phyloP scores from a whole-genome alignment of 2,329 filamentous ascomycete species.

The Phoma herbarum region DNA sequence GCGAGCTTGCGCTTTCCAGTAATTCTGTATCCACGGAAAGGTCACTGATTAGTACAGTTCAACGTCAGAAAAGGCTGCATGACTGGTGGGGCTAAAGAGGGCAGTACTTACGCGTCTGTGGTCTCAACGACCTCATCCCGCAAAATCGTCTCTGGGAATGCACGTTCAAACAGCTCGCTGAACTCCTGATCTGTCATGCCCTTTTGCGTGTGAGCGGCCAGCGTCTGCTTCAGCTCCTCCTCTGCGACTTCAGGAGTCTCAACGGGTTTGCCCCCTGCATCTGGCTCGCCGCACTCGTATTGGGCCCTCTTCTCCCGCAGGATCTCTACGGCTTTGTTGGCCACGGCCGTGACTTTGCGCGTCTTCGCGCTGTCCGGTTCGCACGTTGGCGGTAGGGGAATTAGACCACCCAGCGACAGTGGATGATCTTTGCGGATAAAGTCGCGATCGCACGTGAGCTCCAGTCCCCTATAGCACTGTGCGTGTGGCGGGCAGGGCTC shows the following conservation, averaged over 20 bases:
- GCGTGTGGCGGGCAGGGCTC: conserved; percentile 92
- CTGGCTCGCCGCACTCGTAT: conserved; percentile 85
- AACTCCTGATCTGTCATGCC: conserved; percentile 89
- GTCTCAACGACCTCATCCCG: conserved; percentile 68
- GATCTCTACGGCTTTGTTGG: conserved; percentile 86
- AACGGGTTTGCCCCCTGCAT: conserved; percentile 67
- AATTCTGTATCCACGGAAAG: conserved; percentile 76
- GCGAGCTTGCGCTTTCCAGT: conserved; percentile 72
- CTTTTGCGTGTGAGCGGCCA: conserved; percentile 79
- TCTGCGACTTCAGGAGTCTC: conserved; percentile 72
- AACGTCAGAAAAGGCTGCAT: conserved; percentile 39
- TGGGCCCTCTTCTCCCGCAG: conserved; percentile 85
- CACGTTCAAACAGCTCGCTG: conserved; percentile 82
- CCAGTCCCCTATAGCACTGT: conserved; percentile 81
- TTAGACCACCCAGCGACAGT: conserved; percentile 77
- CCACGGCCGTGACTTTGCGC: conserved; percentile 83
- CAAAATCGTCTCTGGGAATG: conserved; percentile 73
- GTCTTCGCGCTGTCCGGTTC: conserved; percentile 95
- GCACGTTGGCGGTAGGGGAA: conserved; percentile 89
- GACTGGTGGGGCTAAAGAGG: conserved; percentile 31
- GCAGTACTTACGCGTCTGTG: conserved; percentile 64
- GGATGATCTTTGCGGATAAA: conserved; percentile 88
- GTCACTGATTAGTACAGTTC: conserved; percentile 83
- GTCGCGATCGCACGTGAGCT: conserved; percentile 82
- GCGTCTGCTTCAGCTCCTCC: conserved; percentile 76